phyloP scores from a whole-genome alignment of 2,329 filamentous ascomycete genomes.

The Daldinia eschscholtzii region DNA sequence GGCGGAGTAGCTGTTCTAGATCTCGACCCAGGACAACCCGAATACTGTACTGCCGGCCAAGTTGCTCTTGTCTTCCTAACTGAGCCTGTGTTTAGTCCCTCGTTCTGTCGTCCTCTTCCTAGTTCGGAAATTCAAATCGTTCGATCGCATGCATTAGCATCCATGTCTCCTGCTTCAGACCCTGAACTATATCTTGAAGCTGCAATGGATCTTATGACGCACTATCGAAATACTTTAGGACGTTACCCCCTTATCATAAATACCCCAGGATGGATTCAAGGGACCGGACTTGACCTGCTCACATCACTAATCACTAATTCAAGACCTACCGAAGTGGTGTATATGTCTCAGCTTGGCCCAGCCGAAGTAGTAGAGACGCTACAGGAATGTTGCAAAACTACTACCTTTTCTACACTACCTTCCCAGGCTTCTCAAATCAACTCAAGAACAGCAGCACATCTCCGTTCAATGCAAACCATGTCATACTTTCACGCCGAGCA shows the following conservation, averaged over 20 bases:
- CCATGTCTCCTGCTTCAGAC: conserved; percentile 74
- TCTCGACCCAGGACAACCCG: conserved; percentile 81
- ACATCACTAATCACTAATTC: conserved; percentile 66
- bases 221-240: conserved; percentile 64
- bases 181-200: conserved; percentile 75
- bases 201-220: conserved; percentile 70
- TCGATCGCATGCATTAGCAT: conserved; percentile 75
- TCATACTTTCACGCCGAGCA: conserved; percentile 76
- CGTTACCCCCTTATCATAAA: conserved; percentile 76
- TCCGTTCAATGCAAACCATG: conserved; percentile 81
- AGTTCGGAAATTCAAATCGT: conserved; percentile 58
- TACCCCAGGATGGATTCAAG: conserved; percentile 79
- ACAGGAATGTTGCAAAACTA: conserved; percentile 57
- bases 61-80: conserved; percentile 74
- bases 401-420: conserved; percentile 66
- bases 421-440: conserved; percentile 69
- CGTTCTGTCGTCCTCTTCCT: conserved; percentile 71
- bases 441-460: conserved; percentile 72
- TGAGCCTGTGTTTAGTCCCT: conserved; percentile 72
- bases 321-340: conserved; percentile 72
- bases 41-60: conserved; percentile 77
- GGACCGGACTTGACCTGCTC: conserved; percentile 76
- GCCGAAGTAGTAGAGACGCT: conserved; percentile 68
- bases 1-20: conserved; percentile 72
- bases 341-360: conserved; percentile 75